Base-by-base conservation (phyloP, 192 early-diverging fungal genomes). In the Coemansia sp. region DNA sequence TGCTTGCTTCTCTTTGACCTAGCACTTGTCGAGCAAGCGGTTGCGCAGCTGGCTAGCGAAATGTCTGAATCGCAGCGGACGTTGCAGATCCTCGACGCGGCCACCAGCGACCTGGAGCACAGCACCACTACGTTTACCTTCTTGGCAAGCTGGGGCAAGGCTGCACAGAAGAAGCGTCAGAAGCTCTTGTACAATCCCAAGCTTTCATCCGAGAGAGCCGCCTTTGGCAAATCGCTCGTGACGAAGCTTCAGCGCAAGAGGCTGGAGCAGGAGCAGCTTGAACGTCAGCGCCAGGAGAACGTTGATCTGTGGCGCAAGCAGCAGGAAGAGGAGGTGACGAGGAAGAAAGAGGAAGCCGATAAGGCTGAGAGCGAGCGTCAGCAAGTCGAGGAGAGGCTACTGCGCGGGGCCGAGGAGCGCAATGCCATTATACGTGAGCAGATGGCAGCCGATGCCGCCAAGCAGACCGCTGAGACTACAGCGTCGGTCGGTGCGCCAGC, bases 11-110 rank as follows among this genome's bases (percentile, higher is more conserved):
- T 87, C 13, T 89, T 85, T 50, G 87, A 92, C 60, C 75, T 93
- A 65, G 95, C 93, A 2, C 68, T 97, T 17, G 84, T 94, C 25
- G 89, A 94, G 71, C 94, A 95, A 62, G 85, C 89, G 3, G 91
- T 88, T 43, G 92, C 92, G 5, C 89, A 89, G 59, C 73, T 93
- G 13, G 85, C 92, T 50, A 87, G 90, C 40, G 92, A 94, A 42
- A 85, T 86, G 56, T 75, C 89, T 3, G 70, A 75, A 3, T 86
- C 90, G 25, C 77, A 84, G 59, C 85, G 90, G 36, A 84, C 88
- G 1, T 69, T 91, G 0, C 52, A 52, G 8, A 78, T 81, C 9
- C 80, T 97, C 60, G 68, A 86, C 5, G 43, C 71, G 5, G 90
- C 91, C 1, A 70, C 87, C 7, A 70, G 65, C 10, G 88, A 87